Base-by-base conservation (phyloP, 768 basidiomycete genomes). In the Rubroboletus pulcherrimus region DNA sequence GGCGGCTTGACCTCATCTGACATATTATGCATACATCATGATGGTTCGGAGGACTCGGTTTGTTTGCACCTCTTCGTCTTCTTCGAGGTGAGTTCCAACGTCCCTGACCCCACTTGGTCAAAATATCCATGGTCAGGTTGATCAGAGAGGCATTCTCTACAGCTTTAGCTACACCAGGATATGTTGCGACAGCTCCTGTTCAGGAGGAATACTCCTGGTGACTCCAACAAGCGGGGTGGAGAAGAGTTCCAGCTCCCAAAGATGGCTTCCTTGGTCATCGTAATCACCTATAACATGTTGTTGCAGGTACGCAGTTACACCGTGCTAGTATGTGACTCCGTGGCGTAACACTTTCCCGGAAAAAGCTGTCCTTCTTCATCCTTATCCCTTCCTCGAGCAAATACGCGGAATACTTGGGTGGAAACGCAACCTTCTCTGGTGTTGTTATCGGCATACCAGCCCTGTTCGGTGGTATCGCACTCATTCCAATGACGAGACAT, bases 391-490 rank as follows among this genome's bases (percentile, higher is more conserved):
- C 87, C 1, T 81, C 85, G 1, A 82, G 79, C 62, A 73, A 76
- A 49, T 87, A 89, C 63, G 81, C 84, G 0, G 75, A 81, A 56
- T 74, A 80, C 59, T 72, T 89, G 10, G 85, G 85, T 29, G 87
- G 86, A 17, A 78, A 73, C 11, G 74, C 83, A 17, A 84, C 83
- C 0, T 89, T 89, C 64, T 83, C 85, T 37, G 85, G 87, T 49
- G 63, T 89, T 5, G 78, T 76, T 40, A 76, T 87, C 56, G 86
- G 86, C 60, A 84, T 89, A 56, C 87, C 86, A 9, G 81, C 82
- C 14, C 70, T 81, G 2, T 78, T 87, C 54, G 79, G 85, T 34
- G 86, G 83, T 0, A 57, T 87, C 0, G 68, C 76, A 1, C 74
- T 89, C 14, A 64, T 87, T 15, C 83, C 83, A 3, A 68, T 88